phyloP scores from a whole-genome alignment of 139 green algal genomes.

The Astrephomene gubernaculifera region DNA sequence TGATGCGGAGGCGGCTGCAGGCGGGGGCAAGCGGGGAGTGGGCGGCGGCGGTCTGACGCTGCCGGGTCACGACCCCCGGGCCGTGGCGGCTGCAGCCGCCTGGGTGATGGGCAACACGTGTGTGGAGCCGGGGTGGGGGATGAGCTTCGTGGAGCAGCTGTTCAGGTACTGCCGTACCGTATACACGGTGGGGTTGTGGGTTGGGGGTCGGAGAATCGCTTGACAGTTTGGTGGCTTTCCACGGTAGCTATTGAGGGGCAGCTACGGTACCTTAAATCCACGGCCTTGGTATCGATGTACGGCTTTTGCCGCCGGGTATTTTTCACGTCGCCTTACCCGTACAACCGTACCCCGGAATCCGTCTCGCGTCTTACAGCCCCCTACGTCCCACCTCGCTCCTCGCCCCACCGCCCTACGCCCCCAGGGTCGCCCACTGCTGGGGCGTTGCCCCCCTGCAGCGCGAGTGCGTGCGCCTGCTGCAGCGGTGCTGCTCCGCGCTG shows the following conservation, averaged over 20 bases:
- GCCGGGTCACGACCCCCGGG: constrained; percentile 17
- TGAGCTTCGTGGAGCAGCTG: constrained; percentile 4
- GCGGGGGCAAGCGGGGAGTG: too few relatives aligned
- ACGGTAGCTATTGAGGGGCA: neutral
- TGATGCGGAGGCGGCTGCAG: neutral
- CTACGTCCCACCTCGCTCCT: neutral
- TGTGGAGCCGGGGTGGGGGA: constrained; percentile 7
- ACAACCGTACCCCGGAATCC: neutral
- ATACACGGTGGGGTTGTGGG: too few relatives aligned
- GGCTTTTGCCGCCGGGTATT: neutral
- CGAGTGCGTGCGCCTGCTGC: neutral
- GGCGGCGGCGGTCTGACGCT: constrained; percentile 19
- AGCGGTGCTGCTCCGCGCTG: neutral
- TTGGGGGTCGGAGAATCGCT: too few relatives aligned
- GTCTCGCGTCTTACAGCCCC: neutral
- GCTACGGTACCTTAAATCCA: neutral
- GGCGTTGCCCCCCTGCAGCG: constrained; percentile 6
- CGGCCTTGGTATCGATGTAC: neutral
- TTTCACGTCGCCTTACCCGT: neutral
- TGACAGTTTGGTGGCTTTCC: too few relatives aligned
- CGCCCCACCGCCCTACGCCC: neutral
- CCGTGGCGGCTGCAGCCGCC: constrained; percentile 20
- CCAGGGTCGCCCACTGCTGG: constrained; percentile 15
- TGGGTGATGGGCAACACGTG: constrained; percentile 28
- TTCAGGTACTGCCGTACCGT: neutral